Percentiles rank a stretch among this genome's conserved stretches.
Conservation (phyloP, 2,329 filamentous ascomycete species). For the Colletotrichum siamense region DNA sequence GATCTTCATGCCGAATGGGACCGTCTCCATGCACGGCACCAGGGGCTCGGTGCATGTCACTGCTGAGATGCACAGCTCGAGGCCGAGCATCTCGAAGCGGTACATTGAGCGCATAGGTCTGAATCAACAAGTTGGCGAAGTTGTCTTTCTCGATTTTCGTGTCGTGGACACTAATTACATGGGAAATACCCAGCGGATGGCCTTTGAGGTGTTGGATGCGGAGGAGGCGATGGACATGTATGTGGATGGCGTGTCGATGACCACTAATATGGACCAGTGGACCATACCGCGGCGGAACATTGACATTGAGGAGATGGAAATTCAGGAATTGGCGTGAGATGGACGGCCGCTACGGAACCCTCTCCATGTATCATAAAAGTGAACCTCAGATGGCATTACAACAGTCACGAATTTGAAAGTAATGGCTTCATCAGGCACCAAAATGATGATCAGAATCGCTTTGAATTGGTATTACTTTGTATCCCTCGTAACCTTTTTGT, state of each 20-base stretch:
- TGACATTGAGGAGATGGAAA: background rate
- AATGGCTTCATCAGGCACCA: too few species aligned
- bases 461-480: background rate
- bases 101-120: background rate
- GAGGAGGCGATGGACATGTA: background rate
- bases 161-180: background rate
- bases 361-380: background rate
- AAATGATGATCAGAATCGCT: background rate
- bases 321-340: background rate
- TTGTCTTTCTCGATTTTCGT: background rate
- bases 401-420: too few species aligned
- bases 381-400: background rate
- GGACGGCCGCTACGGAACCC: background rate
- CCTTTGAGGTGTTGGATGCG: background rate
- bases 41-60: background rate
- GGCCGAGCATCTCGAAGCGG: background rate
- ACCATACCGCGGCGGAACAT: background rate
- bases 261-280: background rate
- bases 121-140: background rate
- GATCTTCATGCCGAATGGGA: background rate
- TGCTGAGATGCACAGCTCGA: background rate
- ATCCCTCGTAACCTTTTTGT: background rate
- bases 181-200: background rate
- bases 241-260: background rate
- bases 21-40: background rate